phyloP scores from a whole-genome alignment of 1,284 basidiomycete genomes.

The Trametes pubescens region DNA sequence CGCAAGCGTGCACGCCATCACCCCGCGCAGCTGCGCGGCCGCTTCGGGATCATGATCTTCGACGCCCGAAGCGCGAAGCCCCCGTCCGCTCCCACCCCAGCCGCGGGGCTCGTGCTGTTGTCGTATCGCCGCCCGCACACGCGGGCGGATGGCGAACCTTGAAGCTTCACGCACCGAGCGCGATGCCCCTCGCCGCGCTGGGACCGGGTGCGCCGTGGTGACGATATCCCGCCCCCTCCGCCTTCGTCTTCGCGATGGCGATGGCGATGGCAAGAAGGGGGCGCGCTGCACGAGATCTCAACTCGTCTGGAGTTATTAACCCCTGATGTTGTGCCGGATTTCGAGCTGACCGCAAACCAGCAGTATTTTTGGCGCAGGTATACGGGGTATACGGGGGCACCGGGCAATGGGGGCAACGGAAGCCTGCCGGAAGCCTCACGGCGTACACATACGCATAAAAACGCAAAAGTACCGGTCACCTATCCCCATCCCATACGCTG shows the following conservation, averaged over 20 bases:
- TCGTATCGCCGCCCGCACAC: neutral
- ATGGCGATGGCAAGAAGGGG: neutral
- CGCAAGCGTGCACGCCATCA: slow-evolving; percentile 4
- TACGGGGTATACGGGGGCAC: too few species aligned
- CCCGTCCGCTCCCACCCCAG: neutral
- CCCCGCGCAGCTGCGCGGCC: slow-evolving; percentile 6
- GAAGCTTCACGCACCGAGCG: slow-evolving; percentile 2
- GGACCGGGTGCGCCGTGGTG: slow-evolving; percentile 10
- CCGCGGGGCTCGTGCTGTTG: neutral
- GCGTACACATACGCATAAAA: neutral
- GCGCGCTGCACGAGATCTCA: neutral
- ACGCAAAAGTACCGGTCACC: slow-evolving; percentile 8
- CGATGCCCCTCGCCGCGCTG: slow-evolving; percentile 20
- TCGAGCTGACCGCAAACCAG: too few species aligned
- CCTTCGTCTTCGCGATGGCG: neutral
- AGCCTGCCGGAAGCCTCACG: neutral
- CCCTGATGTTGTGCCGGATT: neutral
- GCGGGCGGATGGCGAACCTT: slow-evolving; percentile 3
- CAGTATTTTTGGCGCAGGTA: too few species aligned
- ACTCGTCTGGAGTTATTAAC: neutral
- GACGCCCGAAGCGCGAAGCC: slow-evolving; percentile 14
- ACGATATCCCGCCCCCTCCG: slow-evolving; percentile 13
- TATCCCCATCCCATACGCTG: neutral
- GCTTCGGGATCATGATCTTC: slow-evolving; percentile 24
- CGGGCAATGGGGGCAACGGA: neutral